Base-by-base conservation (phyloP, 1,284 basidiomycete genomes). In the Rhodotorula sp. region DNA sequence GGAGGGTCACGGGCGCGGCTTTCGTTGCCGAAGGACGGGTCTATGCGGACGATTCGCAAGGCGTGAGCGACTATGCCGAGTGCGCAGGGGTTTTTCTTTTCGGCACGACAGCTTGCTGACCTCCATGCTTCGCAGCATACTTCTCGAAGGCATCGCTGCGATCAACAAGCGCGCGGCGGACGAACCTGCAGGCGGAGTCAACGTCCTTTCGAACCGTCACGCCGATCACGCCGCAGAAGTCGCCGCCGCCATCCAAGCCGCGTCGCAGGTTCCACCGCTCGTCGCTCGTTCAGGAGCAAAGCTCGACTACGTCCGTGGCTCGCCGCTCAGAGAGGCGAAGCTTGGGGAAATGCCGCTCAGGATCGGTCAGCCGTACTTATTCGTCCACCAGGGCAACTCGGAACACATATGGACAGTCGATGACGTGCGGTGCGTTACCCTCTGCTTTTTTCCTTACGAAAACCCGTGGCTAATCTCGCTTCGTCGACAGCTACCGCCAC, bases 331-430 rank as follows among this genome's bases (percentile, higher is more conserved):
- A 22, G 48, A 65, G 13, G 56, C 61, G 2, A 59, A 31, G 50
- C 48, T 73, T 15, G 71, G 68, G 6, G 64, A 62, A 6, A 34
- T 74, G 20, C 55, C 66, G 18, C 28, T 74, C 28, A 52, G 61
- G 11, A 22, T 72, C 20, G 68, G 70, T 72, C 83, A 89, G 75
- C 90, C 91, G 2, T 92, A 92, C 75, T 90, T 88, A 86, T 81
- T 91, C 65, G 80, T 91, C 26, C 90, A 92, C 76, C 84, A 86
- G 66, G 91, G 90, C 31, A 87, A 86, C 74, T 91, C 89, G 75
- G 90, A 91, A 73, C 91, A 92, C 76, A 88, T 87, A 77, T 77
- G 90, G 48, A 84, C 88, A 24, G 73, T 92, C 34, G 87, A 90
- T 69, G 83, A 87, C 67, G 87, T 92, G 71, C 84, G 90, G 91